Evolutionary conservation across 2,329 filamentous ascomycete genomes (phyloP), one percentile per base, ranked within the genome.

Genomic region (Exophiala sp.): DNA sequence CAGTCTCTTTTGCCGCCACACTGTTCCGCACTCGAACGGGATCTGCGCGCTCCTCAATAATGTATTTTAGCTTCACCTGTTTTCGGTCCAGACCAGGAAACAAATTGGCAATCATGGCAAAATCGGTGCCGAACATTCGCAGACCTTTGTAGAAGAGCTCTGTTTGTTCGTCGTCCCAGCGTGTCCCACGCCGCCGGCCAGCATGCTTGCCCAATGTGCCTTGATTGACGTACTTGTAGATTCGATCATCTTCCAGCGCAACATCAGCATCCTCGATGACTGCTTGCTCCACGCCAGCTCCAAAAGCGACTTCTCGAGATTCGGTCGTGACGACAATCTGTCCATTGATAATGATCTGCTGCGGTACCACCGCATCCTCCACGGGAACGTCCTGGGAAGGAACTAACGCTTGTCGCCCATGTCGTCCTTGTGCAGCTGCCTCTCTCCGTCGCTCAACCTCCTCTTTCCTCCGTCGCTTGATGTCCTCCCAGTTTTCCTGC

Each of bases 41-140:
- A 61, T 84, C 74, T 4, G 76, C 69, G 20, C 78, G 75, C 65
- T 86, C 82, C 66, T 86, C 83, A 35, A 79, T 78, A 24, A 75
- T 77, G 68, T 84, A 86, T 62, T 86, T 86, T 12, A 77, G 67
- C 66, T 86, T 86, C 62, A 86, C 81, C 62, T 81, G 77, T n/a
- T 76, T 75, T n/a, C 83, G 73, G 8, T 78, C 81, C 43, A 77
- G 73, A 9, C 78, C 78, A 1, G 80, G 79, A 60, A 86, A 85
- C 70, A 86, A 75, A 62, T 76, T 79, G 60, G 86, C 83, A 68
- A 85, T 80, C 68, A 78, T 76, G 52, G 52, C 59, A 61, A 86
- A 86, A 64, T 86, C 83, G 0, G 82, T 86, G 34, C 83, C 83
- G 62, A 84, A 86, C 72, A 81, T 82, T 16, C 75, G 73, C 11